Base-by-base conservation (phyloP, 495 filamentous ascomycete species). In the Wilcoxina mikolae region DNA sequence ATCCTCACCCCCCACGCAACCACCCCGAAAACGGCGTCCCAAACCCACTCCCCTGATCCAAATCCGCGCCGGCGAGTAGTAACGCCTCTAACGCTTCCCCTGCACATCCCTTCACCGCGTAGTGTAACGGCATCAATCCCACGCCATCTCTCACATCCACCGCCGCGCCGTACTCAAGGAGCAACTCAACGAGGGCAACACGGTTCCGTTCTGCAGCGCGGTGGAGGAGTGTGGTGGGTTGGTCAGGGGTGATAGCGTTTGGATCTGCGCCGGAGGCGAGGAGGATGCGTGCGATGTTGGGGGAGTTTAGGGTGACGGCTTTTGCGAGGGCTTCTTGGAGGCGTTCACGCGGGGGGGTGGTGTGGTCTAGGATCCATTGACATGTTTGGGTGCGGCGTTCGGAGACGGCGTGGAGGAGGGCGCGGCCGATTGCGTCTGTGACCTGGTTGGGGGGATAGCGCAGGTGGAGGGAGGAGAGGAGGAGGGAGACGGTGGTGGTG, bases 111-210 rank as follows among this genome's bases (percentile, higher is more conserved):
- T 57, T 23, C 18, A 59, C 58, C 12, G 56, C 45, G 17, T 55
- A 41, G 29, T 44, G 46, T 15, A 62, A 28, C 20, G 60, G 27
- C 4, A 45, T 56, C 33, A 35, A 39, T 4, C 60, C 57, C n/a
- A 57, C 24, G 48, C 10, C 10, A 41, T 60, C 57, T 10, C 22
- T 23, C 28, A 41, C 12, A 51, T 45, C 42, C 23, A 23, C 23
- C 49, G 60, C 58, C 10, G 49, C 60, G 7, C 60, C 58, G 3
- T 48, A 27, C 20, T 53, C 35, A 10, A 55, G 23, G 11, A 62
- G 27, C 39, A 56, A 25, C 31, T 29, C 10, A 20, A 62, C 43
- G 12, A 60, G 28, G 0, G 54, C 17, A 24, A 44, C 26, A 23
- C 59, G 20, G 3, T 28, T 38, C 31, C 25, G 22, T 17, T 49